Conservation (phyloP, 148 eudicot species). For the Chenopodium quinoa region DNA sequence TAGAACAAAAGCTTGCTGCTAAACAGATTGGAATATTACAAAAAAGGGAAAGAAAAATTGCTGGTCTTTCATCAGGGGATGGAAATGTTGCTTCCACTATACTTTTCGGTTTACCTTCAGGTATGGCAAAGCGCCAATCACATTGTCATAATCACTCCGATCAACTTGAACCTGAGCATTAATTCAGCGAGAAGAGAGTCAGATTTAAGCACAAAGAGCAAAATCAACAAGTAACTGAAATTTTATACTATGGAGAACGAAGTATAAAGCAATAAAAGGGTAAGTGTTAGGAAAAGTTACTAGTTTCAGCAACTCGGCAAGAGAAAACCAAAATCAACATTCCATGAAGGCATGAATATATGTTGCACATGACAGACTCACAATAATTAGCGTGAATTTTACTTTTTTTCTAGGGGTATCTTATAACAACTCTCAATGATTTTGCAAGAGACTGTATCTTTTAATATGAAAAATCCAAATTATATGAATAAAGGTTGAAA, state of each 20-base stretch:
- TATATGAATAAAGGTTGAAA: neutral
- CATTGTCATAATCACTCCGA: constrained; percentile 39
- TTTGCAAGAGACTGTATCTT: no score
- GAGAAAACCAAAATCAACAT: neutral
- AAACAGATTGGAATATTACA: constrained; percentile 17
- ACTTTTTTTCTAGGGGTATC: no score
- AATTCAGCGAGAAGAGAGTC: neutral
- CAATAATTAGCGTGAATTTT: neutral
- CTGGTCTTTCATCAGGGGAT: neutral
- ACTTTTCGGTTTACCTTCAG: constrained; percentile 80
- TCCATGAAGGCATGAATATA: no score
- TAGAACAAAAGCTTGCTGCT: constrained; percentile 10
- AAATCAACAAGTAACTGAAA: neutral
- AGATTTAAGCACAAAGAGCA: neutral
- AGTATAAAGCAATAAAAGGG: neutral
- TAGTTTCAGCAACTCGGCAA: neutral
- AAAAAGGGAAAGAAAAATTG: neutral
- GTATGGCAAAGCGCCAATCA: constrained; percentile 89
- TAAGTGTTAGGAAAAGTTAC: neutral
- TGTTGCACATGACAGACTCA: neutral
- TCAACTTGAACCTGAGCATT: constrained; percentile 13
- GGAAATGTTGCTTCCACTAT: constrained; percentile 14
- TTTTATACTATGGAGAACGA: neutral
- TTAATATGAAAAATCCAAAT: neutral
- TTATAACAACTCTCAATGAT: no score